Base-by-base conservation (phyloP, 306 rosid genomes). In the Dicorynia guianensis region DNA sequence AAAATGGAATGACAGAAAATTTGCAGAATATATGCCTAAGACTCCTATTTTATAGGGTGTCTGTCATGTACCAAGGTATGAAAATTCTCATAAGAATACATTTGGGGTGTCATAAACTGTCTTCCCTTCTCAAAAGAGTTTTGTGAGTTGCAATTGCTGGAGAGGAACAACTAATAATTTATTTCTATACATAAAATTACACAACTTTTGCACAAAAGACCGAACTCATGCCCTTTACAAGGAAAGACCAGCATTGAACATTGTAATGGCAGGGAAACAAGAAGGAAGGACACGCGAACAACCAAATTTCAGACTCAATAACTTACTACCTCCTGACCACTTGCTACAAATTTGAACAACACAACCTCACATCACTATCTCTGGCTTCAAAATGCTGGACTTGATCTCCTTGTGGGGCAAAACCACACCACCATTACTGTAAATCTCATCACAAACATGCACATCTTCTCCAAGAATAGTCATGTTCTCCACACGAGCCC, bases 321-420 rank as follows among this genome's bases (percentile, higher is more conserved):
- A 63, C 50, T 79, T 69, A 58, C 80, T 67, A 74, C 75, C 61
- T 56, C 78, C 43, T 48, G 48, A 67, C 69, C 77, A 69, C 67
- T 71, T 43, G 44, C 74, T 67, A 52, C 69, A 35, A 72, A 38
- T 36, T 79, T n/a, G 63, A 79, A 66, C 39, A 52, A 19, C 70
- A 63, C 13, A 71, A 63, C 75, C 67, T 91, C 77, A 93, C 98
- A 93, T 93, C 44, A 93, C 98, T 61, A 93, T 93, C 82, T 93
- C 98, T 4, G 98, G 98, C 89, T 93, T 93, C 90, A 93, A 85
- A 82, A 93, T 93, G 83, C 87, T 93, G 5, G 98, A 62, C 79
- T 93, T 93, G 84, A 93, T 91, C 87, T 93, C 97, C 71, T 93
- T 93, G 93, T 93, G 98, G n/a, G 98, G 98, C 88, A 93, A 82